Evolutionary conservation across 148 eudicot species (phyloP).

Genomic region (Rheum nobile): DNA sequence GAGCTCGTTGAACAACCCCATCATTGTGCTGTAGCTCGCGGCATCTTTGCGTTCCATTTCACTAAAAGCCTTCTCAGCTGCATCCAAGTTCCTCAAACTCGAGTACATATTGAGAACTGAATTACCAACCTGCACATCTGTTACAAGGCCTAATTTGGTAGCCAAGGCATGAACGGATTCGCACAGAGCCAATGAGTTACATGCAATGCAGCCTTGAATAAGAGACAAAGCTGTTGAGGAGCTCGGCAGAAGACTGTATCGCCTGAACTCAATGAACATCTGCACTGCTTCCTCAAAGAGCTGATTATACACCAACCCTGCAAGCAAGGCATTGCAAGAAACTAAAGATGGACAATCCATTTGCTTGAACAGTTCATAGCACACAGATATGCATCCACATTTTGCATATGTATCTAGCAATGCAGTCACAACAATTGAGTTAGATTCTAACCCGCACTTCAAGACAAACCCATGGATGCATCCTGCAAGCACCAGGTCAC

Average conservation of each 20-base stretch:
- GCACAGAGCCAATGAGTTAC: slow-evolving; percentile 7
- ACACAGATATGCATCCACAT: slow-evolving; percentile 5
- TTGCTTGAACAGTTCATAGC: slow-evolving; percentile 9
- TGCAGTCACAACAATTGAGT: slow-evolving; percentile 14
- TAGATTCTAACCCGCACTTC: slow-evolving; percentile 10
- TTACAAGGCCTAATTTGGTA: slow-evolving; percentile 9
- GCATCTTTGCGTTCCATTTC: slow-evolving; percentile 13
- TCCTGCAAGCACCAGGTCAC: slow-evolving; percentile 7
- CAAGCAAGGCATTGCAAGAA: slow-evolving; percentile 18
- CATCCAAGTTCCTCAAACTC: slow-evolving; percentile 12
- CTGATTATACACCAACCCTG: slow-evolving; percentile 14
- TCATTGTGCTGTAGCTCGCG: slow-evolving; percentile 12
- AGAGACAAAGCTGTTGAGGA: slow-evolving; percentile 10
- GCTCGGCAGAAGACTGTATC: slow-evolving; percentile 10
- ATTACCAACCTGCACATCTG: slow-evolving; percentile 11
- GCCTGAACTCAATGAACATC: slow-evolving; percentile 10
- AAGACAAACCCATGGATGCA: slow-evolving; percentile 18
- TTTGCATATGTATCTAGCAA: slow-evolving; percentile 18
- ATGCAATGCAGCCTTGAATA: slow-evolving; percentile 12
- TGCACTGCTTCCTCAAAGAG: slow-evolving; percentile 12
- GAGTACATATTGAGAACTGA: slow-evolving; percentile 18
- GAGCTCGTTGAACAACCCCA: slow-evolving; percentile 10
- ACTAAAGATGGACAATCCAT: slow-evolving; percentile 13
- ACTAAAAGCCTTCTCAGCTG: slow-evolving; percentile 11
- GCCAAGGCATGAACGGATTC: slow-evolving; percentile 16